phyloP scores from a whole-genome alignment of 2,329 filamentous ascomycete species.

The Monosporascus ibericus region DNA sequence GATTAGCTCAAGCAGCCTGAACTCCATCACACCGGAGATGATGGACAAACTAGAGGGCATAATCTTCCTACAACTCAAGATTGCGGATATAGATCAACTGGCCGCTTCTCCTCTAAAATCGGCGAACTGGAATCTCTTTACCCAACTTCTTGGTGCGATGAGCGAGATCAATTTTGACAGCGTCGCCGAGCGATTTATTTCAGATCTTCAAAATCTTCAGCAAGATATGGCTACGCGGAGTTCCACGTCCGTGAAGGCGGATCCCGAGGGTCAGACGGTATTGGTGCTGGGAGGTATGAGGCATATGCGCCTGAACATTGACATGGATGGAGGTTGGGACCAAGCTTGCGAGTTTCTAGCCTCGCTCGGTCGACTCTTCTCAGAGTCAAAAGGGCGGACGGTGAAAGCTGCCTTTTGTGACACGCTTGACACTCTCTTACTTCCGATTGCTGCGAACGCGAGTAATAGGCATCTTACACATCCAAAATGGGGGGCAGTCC shows the following conservation, averaged over 20 bases:
- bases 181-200: slow-evolving; percentile 75
- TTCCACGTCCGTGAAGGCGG: slow-evolving; percentile 51
- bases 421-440: slow-evolving; percentile 76
- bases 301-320: slow-evolving; percentile 71
- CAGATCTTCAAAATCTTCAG: slow-evolving; percentile 72
- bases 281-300: slow-evolving; percentile 88
- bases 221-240: slow-evolving; percentile 69
- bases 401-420: slow-evolving; percentile 95
- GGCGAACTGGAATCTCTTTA: slow-evolving; percentile 94
- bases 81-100: slow-evolving; percentile 76
- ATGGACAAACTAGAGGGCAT: slow-evolving; percentile 91
- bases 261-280: slow-evolving; percentile 76
- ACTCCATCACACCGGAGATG: slow-evolving; percentile 82
- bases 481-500: slow-evolving; percentile 80
- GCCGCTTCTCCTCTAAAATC: slow-evolving; percentile 74
- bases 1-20: slow-evolving; percentile 79
- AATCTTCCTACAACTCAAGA: slow-evolving; percentile 92
- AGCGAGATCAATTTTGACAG: slow-evolving; percentile 85
- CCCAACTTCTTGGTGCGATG: slow-evolving; percentile 91
- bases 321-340: slow-evolving; percentile 71
- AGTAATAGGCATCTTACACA: slow-evolving; percentile 69
- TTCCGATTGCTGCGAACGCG: slow-evolving; percentile 80
- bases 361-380: slow-evolving; percentile 74
- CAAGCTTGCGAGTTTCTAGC: slow-evolving; percentile 86
- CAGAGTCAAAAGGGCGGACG: slow-evolving; percentile 76